A percentile compares a stretch with the other conserved stretches of the same genome.
These are phyloP conservation scores for Tricholoma furcatifolium DNA, from an alignment of 768 basidiomycete species.

Conservation along the genomic window DNA sequence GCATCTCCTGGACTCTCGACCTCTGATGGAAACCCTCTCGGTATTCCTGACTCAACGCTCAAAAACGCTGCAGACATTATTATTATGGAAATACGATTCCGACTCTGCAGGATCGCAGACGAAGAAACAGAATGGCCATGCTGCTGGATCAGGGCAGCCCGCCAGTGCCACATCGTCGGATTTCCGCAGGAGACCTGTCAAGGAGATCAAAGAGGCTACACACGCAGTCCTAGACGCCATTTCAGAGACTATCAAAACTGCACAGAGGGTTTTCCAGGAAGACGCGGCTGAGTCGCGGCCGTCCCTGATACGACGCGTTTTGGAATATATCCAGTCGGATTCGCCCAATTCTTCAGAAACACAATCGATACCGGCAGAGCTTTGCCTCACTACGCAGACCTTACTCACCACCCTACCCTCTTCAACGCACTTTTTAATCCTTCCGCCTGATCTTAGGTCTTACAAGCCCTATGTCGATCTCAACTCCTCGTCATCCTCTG, in stretches of 20 bases:
- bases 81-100: conserved; percentile 32
- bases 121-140: conserved; percentile 34
- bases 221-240: conserved; percentile 54
- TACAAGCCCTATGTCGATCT: conserved; percentile 88
- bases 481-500: conserved; percentile 52
- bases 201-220: conserved; percentile 54
- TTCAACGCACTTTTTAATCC: conserved; percentile 75
- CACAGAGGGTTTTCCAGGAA: conserved; percentile 57
- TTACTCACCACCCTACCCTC: conserved; percentile 77
- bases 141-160: conserved; percentile 19
- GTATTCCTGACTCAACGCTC: conserved; percentile 72
- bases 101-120: conserved; percentile 4
- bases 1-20: conserved; percentile 86
- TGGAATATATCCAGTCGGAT: conserved; percentile 64
- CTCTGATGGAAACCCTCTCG: conserved; percentile 68
- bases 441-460: conserved; percentile 66
- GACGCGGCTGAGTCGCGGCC: conserved; percentile 27
- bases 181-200: conserved; percentile 34
- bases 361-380: conserved; percentile 42
- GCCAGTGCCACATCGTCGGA: conserved; percentile 11
- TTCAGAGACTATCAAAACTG: conserved; percentile 53
- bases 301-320: conserved; percentile 55
- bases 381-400: conserved; percentile 62
- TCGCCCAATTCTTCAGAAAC: conserved; percentile 21
- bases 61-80: conserved; percentile 49